phyloP scores from a whole-genome alignment of 192 early-diverging fungal genomes.

The Funneliformis geosporum region DNA sequence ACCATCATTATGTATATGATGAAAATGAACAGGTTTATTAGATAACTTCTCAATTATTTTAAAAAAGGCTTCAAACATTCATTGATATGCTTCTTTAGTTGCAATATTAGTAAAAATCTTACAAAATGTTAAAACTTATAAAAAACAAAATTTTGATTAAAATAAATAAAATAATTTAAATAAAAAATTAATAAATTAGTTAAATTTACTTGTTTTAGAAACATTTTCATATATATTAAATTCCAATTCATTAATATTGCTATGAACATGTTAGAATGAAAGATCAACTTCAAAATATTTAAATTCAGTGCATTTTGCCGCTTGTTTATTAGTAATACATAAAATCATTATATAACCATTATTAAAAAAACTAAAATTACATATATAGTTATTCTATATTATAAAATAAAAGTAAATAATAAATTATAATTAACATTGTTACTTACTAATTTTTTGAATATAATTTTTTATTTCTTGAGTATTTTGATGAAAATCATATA shows the following conservation, averaged over 20 bases:
- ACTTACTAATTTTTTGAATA: neutral
- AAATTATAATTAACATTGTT: neutral
- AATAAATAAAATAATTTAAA: too few species aligned
- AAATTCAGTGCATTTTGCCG: neutral
- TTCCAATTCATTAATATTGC: neutral
- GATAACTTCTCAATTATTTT: too few species aligned
- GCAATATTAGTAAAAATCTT: too few species aligned
- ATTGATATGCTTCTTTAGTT: too few species aligned
- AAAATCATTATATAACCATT: neutral
- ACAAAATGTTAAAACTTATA: neutral
- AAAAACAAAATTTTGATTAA: neutral
- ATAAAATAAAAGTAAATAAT: neutral
- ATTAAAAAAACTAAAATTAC: neutral
- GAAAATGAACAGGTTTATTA: too few species aligned
- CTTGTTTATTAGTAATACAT: neutral
- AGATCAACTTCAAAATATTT: neutral
- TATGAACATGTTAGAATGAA: neutral
- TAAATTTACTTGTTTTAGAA: slow-evolving; percentile 1
- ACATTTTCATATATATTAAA: neutral
- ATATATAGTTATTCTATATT: too few species aligned
- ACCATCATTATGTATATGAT: too few species aligned
- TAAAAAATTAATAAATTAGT: too few species aligned
- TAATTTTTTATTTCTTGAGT: neutral
- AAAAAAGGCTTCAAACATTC: too few species aligned
- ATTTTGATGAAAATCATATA: neutral